Conservation (phyloP, 441 rosid species). For the Adansonia gregorii region DNA sequence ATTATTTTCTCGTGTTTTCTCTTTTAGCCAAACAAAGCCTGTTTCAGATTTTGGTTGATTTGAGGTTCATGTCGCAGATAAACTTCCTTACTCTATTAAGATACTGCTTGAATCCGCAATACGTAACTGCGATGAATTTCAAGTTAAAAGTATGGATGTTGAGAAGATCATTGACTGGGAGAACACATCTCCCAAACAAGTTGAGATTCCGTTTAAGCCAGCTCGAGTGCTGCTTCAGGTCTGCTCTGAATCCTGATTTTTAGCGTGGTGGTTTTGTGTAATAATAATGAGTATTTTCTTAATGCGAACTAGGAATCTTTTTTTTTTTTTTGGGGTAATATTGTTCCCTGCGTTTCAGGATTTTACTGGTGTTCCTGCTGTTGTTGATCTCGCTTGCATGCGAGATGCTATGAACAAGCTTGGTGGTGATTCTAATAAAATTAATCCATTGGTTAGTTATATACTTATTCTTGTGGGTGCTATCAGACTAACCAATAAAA, state of each 20-base stretch:
- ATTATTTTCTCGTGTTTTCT: not conserved
- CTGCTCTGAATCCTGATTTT: conserved; percentile 1
- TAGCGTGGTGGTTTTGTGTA: not conserved
- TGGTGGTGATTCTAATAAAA: conserved; percentile 59
- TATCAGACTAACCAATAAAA: conserved; percentile 12
- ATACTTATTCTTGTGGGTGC: not conserved
- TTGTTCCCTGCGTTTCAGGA: conserved; percentile 46
- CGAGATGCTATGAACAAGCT: conserved; percentile 78
- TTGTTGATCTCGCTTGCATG: conserved; percentile 80
- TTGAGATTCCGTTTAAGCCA: conserved; percentile 75
- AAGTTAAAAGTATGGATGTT: conserved; percentile 66
- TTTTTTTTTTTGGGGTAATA: not conserved
- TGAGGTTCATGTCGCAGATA: conserved; percentile 48
- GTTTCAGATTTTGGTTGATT: conserved; percentile 20
- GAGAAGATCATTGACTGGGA: conserved; percentile 81
- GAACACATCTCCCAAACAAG: conserved; percentile 61
- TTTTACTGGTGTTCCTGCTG: conserved; percentile 77
- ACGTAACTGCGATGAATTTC: conserved; percentile 72
- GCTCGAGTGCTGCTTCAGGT: conserved; percentile 79
- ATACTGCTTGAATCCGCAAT: conserved; percentile 73
- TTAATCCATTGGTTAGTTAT: conserved; percentile 60
- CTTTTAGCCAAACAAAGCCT: not conserved
- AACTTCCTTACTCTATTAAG: conserved; percentile 63
- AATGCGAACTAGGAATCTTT: not conserved
- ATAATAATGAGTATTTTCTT: not conserved